Conservation (phyloP, 2,329 filamentous ascomycete genomes). For the Trichoderma sp. region DNA sequence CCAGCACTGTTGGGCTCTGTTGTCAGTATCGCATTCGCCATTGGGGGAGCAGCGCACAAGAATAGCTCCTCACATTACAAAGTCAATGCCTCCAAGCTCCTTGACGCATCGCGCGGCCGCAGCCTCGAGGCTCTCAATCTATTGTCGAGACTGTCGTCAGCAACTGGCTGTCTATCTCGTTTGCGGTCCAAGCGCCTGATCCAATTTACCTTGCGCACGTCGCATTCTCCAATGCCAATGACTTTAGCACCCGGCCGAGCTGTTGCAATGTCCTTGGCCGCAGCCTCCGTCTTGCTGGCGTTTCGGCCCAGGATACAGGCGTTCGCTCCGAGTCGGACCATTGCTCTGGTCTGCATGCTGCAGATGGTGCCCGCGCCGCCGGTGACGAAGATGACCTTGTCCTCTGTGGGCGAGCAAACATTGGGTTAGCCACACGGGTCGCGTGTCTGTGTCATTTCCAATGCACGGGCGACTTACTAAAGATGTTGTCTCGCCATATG, state of each 20-base stretch:
- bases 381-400: constrained; percentile 91
- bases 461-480: constrained; percentile 53
- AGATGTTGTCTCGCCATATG: constrained; percentile 84
- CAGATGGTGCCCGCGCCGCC: constrained; percentile 93
- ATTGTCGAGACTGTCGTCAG: background rate
- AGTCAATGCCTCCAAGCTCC: constrained; percentile 87
- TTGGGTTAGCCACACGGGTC: background rate
- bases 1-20: constrained; percentile 63
- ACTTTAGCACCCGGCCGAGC: constrained; percentile 78
- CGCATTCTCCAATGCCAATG: constrained; percentile 76
- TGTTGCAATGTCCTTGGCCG: constrained; percentile 78
- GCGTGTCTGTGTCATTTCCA: background rate
- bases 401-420: constrained; percentile 50
- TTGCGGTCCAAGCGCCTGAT: background rate
- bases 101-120: constrained; percentile 77
- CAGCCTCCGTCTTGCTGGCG: constrained; percentile 78
- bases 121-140: constrained; percentile 43
- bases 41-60: background rate
- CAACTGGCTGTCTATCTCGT: background rate
- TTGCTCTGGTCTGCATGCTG: constrained; percentile 85
- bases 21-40: background rate
- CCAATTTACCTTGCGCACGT: constrained; percentile 67
- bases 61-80: constrained; percentile 67
- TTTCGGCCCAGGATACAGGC: constrained; percentile 93
- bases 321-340: constrained; percentile 87